Conservation (phyloP, 495 filamentous ascomycete species). For the Penicillium crystallinum region DNA sequence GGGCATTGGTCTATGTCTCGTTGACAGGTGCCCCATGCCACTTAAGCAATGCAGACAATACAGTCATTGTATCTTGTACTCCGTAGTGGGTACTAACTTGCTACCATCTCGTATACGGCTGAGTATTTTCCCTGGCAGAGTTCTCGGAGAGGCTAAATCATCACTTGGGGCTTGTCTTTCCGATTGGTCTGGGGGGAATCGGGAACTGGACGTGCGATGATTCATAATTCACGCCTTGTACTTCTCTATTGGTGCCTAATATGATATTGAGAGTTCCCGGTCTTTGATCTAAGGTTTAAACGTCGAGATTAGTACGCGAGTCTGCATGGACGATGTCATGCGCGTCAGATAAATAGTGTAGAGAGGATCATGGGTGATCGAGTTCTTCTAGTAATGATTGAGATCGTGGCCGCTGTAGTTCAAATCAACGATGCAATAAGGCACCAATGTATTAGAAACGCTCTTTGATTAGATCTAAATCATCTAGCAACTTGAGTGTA, state of each 20-base stretch:
- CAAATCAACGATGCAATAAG: background rate
- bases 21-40: too few relatives aligned
- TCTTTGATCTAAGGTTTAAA: background rate
- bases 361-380: background rate
- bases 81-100: too few relatives aligned
- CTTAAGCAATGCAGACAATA: too few relatives aligned
- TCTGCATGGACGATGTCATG: background rate
- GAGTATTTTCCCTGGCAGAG: background rate
- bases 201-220: background rate
- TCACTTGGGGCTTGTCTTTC: background rate
- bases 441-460: background rate
- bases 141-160: background rate
- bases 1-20: too few relatives aligned
- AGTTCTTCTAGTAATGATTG: background rate
- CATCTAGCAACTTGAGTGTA: background rate
- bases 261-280: background rate
- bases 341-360: background rate
- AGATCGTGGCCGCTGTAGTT: background rate
- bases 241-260: background rate
- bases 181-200: conserved; percentile 1
- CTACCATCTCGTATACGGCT: background rate
- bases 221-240: conserved; percentile 11
- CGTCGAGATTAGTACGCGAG: background rate
- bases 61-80: too few relatives aligned
- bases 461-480: background rate